These are phyloP conservation scores for Ceratopteris richardii DNA, from an alignment of 75 land plant species.

Conservation along the genomic window DNA sequence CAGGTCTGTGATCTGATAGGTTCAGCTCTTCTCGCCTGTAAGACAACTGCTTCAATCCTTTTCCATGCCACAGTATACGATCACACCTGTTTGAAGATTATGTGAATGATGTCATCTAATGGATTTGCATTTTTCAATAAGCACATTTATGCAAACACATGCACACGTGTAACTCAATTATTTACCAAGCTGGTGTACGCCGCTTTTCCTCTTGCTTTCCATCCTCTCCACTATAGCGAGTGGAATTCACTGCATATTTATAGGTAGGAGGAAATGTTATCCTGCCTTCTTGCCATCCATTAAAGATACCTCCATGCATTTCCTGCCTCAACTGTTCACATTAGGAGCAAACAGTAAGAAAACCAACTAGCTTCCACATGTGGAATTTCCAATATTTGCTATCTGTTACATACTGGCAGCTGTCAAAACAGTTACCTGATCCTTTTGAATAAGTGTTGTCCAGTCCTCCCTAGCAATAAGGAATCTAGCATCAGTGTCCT, in stretches of 20 bases:
- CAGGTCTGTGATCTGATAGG: constrained; percentile 64
- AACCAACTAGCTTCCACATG: no score
- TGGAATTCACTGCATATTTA: constrained; percentile 72
- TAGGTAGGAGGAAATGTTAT: constrained; percentile 93
- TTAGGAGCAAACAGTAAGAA: no score
- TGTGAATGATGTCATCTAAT: neutral
- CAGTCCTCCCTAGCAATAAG: constrained; percentile 74
- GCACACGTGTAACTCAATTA: neutral
- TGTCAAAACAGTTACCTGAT: constrained; percentile 40
- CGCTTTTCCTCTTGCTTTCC: constrained; percentile 61
- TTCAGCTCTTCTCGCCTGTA: constrained; percentile 40
- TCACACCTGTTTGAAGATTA: constrained; percentile 43
- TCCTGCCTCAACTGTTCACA: constrained; percentile 58
- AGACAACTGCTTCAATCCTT: constrained; percentile 34
- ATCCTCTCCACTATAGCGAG: constrained; percentile 68
- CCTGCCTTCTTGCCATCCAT: constrained; percentile 80
- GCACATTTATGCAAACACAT: neutral
- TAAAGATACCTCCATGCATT: constrained; percentile 66
- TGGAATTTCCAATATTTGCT: no score
- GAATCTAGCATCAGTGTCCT: constrained; percentile 57
- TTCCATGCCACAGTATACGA: constrained; percentile 54
- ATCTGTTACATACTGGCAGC: no score
- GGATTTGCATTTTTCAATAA: neutral
- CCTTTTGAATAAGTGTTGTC: constrained; percentile 64
- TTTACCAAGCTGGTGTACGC: constrained; percentile 93